Evolutionary conservation across 1,284 basidiomycete species (phyloP).

Genomic region (Pseudozyma pruni): DNA sequence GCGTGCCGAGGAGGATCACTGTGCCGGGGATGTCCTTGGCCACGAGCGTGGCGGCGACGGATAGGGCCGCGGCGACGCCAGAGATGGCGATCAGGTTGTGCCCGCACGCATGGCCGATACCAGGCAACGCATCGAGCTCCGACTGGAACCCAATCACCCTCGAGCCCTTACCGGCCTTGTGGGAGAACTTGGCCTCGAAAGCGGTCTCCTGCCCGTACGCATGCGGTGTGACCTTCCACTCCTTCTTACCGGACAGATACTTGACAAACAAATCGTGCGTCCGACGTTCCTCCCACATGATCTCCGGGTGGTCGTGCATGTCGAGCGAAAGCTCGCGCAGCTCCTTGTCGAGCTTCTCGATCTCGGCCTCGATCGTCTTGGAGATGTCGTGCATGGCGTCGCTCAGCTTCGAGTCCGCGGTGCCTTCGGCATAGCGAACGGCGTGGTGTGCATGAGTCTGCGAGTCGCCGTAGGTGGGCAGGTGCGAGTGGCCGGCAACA

Average conservation of each 20-base stretch:
- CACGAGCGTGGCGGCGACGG: constrained; percentile 75
- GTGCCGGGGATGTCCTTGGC: constrained; percentile 77
- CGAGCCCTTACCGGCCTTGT: constrained; percentile 37
- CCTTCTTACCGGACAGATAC: constrained; percentile 42
- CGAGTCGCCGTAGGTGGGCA: constrained; percentile 33
- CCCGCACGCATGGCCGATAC: constrained; percentile 77
- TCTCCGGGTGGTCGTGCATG: constrained; percentile 67
- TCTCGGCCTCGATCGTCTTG: constrained; percentile 48
- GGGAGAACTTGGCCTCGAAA: constrained; percentile 77
- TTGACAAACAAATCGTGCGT: constrained; percentile 61
- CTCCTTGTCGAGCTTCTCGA: constrained; percentile 48
- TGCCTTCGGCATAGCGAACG: constrained; percentile 7
- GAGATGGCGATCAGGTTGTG: constrained; percentile 84
- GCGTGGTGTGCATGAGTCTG: constrained; percentile 21
- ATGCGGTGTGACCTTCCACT: constrained; percentile 62
- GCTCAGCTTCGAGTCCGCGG: constrained; percentile 17
- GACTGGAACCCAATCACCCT: constrained; percentile 70
- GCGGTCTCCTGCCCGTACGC: constrained; percentile 73
- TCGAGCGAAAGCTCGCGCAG: constrained; percentile 66
- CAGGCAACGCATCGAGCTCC: constrained; percentile 74
- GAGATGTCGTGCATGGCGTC: constrained; percentile 26
- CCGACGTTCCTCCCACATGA: constrained; percentile 59
- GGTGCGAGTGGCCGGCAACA: constrained; percentile 12
- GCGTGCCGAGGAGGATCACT: constrained; percentile 83
- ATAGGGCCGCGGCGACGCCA: constrained; percentile 80